These are phyloP conservation scores for Phoma sp. DNA, from an alignment of 2,329 filamentous ascomycete genomes.

Conservation along the genomic window DNA sequence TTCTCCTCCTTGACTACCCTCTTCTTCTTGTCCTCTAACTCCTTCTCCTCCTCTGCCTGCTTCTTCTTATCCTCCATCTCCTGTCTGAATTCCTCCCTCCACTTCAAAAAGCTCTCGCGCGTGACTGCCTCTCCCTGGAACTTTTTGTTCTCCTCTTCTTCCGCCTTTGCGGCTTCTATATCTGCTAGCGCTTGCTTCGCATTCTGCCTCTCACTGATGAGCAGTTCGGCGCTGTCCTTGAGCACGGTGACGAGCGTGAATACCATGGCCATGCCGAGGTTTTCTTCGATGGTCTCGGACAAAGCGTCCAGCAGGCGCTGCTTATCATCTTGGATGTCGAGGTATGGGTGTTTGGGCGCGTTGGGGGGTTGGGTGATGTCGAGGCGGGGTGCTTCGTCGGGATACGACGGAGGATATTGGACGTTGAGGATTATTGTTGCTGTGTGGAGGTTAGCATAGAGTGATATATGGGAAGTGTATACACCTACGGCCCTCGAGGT, in stretches of 20 bases:
- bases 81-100: constrained; percentile 77
- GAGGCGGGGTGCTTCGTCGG: constrained; percentile 83
- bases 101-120: constrained; percentile 82
- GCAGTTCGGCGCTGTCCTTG: constrained; percentile 88
- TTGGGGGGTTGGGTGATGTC: constrained; percentile 80
- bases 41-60: constrained; percentile 70
- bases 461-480: not conserved
- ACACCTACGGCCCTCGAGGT: constrained; percentile 63
- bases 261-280: constrained; percentile 95
- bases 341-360: constrained; percentile 71
- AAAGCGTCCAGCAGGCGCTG: constrained; percentile 74
- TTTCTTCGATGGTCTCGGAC: constrained; percentile 82
- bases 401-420: constrained; percentile 88
- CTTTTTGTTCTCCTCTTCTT: constrained; percentile 94
- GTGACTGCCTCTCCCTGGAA: constrained; percentile 92
- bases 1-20: constrained; percentile 72
- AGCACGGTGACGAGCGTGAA: constrained; percentile 88
- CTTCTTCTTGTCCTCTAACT: constrained; percentile 67
- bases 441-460: constrained; percentile 23
- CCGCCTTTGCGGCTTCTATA: constrained; percentile 66
- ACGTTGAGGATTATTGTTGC: constrained; percentile 82
- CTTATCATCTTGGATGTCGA: constrained; percentile 84
- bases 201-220: constrained; percentile 77
- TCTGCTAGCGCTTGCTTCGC: constrained; percentile 64
- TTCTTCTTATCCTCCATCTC: constrained; percentile 80